These are phyloP conservation scores for Amyloporia xantha DNA, from an alignment of 768 basidiomycete genomes.

Conservation along the genomic window DNA sequence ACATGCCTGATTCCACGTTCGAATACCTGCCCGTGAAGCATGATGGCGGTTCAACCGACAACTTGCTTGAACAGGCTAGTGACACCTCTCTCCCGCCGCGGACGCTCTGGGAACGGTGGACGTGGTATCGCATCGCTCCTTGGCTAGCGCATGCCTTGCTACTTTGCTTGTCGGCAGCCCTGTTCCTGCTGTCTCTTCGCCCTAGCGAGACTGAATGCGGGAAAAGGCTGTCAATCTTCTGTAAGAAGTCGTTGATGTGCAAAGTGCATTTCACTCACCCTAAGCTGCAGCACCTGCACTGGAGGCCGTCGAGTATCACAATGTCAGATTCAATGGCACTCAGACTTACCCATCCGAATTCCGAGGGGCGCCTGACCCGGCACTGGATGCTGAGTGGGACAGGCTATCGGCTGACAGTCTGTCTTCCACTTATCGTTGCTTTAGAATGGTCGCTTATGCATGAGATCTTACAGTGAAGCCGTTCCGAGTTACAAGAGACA, in stretches of 20 bases:
- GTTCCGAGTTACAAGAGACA: neutral
- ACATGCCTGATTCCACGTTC: neutral
- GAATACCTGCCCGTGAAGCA: neutral
- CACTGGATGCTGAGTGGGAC: slow-evolving; percentile 4
- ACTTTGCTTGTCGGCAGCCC: neutral
- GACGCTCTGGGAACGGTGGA: neutral
- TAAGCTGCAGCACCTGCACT: neutral
- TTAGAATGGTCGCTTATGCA: neutral
- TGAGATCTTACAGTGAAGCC: neutral
- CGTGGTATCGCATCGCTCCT: neutral
- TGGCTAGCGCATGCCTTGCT: neutral
- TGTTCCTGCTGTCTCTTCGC: neutral
- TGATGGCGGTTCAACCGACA: neutral
- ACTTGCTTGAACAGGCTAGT: neutral
- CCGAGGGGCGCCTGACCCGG: neutral
- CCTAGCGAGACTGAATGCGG: neutral
- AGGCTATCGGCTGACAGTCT: neutral
- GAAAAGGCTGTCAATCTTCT: neutral
- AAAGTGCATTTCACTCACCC: neutral
- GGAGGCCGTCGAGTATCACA: neutral
- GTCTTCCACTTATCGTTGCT: neutral
- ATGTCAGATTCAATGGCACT: slow-evolving; percentile 1
- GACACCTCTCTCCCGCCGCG: neutral
- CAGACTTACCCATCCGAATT: neutral
- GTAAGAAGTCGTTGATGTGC: neutral